phyloP scores from a whole-genome alignment of 208 protist species.

The Acanthamoeba polyphaga region DNA sequence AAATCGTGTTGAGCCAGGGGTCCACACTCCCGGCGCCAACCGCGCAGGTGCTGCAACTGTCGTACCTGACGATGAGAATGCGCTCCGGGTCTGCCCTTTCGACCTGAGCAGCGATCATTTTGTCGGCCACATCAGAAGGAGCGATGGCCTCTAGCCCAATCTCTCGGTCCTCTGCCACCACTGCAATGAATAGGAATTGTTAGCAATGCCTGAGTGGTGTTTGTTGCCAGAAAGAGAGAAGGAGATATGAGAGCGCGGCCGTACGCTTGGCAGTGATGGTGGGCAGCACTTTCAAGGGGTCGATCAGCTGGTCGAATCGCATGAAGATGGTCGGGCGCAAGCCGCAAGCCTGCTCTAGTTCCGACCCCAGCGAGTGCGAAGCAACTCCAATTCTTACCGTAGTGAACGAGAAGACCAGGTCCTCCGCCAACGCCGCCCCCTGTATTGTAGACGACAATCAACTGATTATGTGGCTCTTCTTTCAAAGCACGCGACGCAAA shows the following conservation, averaged over 20 bases:
- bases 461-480: background rate
- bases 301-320: background rate
- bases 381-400: background rate
- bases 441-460: background rate
- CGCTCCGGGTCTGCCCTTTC: background rate
- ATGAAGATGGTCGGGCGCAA: constrained; percentile 33
- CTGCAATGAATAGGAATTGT: background rate
- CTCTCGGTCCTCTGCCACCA: background rate
- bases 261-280: background rate
- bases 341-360: background rate
- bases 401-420: constrained; percentile 34
- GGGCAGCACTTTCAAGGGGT: background rate
- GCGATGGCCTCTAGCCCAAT: background rate
- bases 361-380: background rate
- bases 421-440: background rate
- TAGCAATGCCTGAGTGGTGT: background rate
- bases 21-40: too few species aligned
- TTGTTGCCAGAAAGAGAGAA: background rate
- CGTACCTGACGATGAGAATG: background rate
- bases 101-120: background rate
- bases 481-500: background rate
- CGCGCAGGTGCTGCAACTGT: background rate
- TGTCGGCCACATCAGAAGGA: background rate
- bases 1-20: background rate
- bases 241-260: background rate